Evolutionary conservation across 768 basidiomycete species (phyloP).

Genomic region (button mushroom (Agaricus bisporus)): DNA sequence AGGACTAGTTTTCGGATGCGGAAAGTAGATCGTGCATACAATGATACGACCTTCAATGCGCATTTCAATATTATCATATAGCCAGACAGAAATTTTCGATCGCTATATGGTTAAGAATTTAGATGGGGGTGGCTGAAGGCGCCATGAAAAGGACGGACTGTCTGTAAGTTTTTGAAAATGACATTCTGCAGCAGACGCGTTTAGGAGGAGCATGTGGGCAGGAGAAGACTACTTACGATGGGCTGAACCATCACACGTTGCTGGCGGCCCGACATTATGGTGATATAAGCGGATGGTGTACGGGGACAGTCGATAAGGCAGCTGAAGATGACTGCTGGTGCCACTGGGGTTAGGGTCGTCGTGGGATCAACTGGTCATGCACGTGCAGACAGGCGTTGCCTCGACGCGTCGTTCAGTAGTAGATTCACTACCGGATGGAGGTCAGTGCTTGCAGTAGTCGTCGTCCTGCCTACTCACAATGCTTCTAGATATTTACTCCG

Average conservation of each 20-base stretch:
- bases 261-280: conserved; percentile 84
- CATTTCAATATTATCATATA: conserved; percentile 97
- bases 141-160: conserved; percentile 35
- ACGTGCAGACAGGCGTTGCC: conserved; percentile 19
- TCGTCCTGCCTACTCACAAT: conserved; percentile 9
- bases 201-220: not conserved
- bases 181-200: conserved; percentile 58
- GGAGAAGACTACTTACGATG: conserved; percentile 63
- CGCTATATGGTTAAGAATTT: conserved; percentile 39
- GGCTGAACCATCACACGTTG: conserved; percentile 99
- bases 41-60: conserved; percentile 93
- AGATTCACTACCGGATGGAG: conserved; percentile 30
- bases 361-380: not conserved
- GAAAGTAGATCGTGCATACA: conserved; percentile 46
- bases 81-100: conserved; percentile 85
- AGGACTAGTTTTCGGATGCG: conserved; percentile 2
- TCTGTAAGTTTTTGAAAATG: conserved; percentile 96
- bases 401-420: conserved; percentile 30
- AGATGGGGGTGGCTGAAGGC: not conserved
- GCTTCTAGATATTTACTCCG: conserved; percentile 55
- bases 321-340: conserved; percentile 1
- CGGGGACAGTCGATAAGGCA: not conserved
- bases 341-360: conserved; percentile 6
- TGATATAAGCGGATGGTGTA: not conserved
- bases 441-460: conserved; percentile 19